Evolutionary conservation across 2,329 filamentous ascomycete species (phyloP).

Genomic region (Chaetomiaceae sp.): DNA sequence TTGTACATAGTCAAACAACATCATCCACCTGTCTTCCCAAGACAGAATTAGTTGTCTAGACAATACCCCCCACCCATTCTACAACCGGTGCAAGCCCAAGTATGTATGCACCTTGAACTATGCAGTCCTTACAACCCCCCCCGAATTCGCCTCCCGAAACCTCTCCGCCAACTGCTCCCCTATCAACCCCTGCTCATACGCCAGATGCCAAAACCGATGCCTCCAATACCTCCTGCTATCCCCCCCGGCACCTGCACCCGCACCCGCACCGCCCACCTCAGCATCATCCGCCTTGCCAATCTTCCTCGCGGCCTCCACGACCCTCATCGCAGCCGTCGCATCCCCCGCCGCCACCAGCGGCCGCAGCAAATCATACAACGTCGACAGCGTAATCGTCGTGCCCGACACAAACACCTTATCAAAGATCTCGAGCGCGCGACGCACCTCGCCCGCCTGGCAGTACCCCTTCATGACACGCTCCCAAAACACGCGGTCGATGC

Average conservation of each 20-base stretch:
- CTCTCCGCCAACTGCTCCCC: constrained; percentile 10
- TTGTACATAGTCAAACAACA: no score
- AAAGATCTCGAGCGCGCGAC: constrained; percentile 47
- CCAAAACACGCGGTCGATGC: constrained; percentile 61
- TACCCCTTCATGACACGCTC: constrained; percentile 67
- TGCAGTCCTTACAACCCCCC: no score
- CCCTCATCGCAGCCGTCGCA: constrained; percentile 23
- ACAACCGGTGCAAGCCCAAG: no score
- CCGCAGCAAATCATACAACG: constrained; percentile 41
- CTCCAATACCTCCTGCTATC: constrained; percentile 38
- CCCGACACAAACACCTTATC: constrained; percentile 40
- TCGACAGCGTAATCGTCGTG: constrained; percentile 40
- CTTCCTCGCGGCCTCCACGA: constrained; percentile 28
- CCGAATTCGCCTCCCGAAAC: constrained; percentile 9
- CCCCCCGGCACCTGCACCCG: constrained; percentile 1
- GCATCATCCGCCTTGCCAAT: constrained; percentile 25
- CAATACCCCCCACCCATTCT: no score
- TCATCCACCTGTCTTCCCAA: no score
- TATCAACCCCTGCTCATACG: constrained; percentile 39
- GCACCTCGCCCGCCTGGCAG: constrained; percentile 48
- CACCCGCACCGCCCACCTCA: constrained; percentile 6
- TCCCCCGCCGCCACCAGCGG: constrained; percentile 26
- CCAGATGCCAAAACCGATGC: constrained; percentile 49
- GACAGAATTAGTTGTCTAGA: no score
- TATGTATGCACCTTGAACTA: no score